Base-by-base conservation (phyloP, 2,329 filamentous ascomycete genomes). In the Gaeumannomyces sp. region DNA sequence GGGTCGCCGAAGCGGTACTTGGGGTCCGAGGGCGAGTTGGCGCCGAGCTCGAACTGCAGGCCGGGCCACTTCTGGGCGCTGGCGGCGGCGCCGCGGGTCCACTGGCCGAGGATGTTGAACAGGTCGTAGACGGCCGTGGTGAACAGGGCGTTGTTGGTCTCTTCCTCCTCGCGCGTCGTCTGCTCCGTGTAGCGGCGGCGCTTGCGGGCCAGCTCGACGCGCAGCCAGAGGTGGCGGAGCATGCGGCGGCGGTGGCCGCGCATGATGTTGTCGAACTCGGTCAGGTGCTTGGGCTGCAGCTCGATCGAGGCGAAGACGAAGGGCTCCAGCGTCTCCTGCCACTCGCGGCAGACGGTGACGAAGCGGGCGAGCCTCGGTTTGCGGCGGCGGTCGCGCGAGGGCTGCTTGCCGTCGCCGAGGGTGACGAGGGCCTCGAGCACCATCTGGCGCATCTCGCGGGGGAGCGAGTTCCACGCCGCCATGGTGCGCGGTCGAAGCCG, bases 281-380 rank as follows among this genome's bases (percentile, higher is more conserved):
- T 25, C 35, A 72, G 64, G 45, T 71, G 67, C 11, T 53, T 60
- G 19, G 65, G 65, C 56, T 66, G 65, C 56, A 73, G 62, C 14
- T 67, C 65, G 60, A 73, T 66, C 10, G 64, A 63, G 19, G 60
- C 62, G 65, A 73, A 73, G 63, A 67, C 71, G 65, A 68, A 62
- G 61, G 68, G 66, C 65, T 73, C 72, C 45, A 73, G 67, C 45
- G 67, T 65, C 3, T 66, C 66, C 25, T 71, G 71, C 72, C 72
- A 73, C 35, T 72, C 68, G 45, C 61, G 61, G 64, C 70, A 71
- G 35, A 73, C 71, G 8, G 70, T 67, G n/a, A 71, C 71, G 56
- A 71, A 71, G 59, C 67, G 66, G 28, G 70, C 56, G 28, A 63
- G 62, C 29, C 53, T 19, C 3, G 45, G 53, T 31, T 63, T 63